Evolutionary conservation across 306 rosid genomes (phyloP), one percentile per base, ranked within the genome.

Genomic region (Acmispon strigosus): DNA sequence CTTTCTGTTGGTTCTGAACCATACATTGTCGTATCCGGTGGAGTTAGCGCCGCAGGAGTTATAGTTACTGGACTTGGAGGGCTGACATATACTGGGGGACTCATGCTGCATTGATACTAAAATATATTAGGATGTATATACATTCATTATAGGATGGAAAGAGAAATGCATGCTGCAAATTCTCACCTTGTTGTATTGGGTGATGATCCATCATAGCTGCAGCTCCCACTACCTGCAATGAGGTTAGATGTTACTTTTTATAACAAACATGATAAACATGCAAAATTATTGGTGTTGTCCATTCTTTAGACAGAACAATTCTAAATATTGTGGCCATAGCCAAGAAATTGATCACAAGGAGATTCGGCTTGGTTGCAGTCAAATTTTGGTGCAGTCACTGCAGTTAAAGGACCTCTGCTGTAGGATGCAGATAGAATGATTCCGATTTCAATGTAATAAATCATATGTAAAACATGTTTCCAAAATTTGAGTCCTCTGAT

Each of bases 1-100:
- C 84, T 84, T 29, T 36, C 93, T 58, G 92, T 75, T 76, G 98
- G 96, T 37, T 76, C 92, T 48, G 79, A 18, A 72, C 96, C 96
- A 72, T 66, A 82, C 34, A 78, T 80, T 19, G 76, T 27, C 37
- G 24, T 74, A 59, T 75, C 65, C 6, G 94, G 92, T 66, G 81
- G 68, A 10, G 85, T 53, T 8, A 78, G 73, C 14, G 64, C 53
- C 19, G 72, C 48, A n/a, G 78, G 69, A 36, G 58, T 27, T 19
- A 69, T 47, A 22, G 69, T 47, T 43, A 69, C 47, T 14, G 79
- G 75, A 34, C 86, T 81, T 3, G 77, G 62, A 3, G 78, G 84
- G 51, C 75, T 76, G 19, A 69, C 80, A 42, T 57, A 70, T 66
- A 73, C 47, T 42, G 78, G 76, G 10, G 87, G 83, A 41, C 80